A percentile compares a stretch with the other conserved stretches of the same genome.
These are phyloP conservation scores for Castanea sativa DNA, from an alignment of 306 rosid species.

Conservation along the genomic window DNA sequence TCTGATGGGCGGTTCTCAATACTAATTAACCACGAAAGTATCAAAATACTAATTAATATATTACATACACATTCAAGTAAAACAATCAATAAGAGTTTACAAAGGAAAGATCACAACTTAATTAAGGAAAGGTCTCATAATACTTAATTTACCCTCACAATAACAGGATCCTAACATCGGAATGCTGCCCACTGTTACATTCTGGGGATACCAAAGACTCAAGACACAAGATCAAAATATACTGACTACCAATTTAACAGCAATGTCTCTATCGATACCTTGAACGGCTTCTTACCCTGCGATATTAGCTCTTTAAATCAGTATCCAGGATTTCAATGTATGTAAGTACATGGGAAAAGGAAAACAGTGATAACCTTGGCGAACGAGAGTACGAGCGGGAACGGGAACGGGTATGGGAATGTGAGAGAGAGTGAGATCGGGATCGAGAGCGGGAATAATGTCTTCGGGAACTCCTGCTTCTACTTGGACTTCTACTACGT, in stretches of 20 bases:
- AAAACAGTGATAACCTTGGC: slow-evolving; percentile 54
- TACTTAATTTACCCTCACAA: background rate
- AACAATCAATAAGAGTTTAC: background rate
- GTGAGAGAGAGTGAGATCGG: slow-evolving; percentile 37
- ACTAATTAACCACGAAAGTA: background rate
- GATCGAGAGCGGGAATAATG: slow-evolving; percentile 61
- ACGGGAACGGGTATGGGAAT: slow-evolving; percentile 37
- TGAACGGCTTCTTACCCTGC: slow-evolving; percentile 69
- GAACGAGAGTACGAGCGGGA: slow-evolving; percentile 55
- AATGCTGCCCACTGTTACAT: background rate
- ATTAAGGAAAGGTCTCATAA: background rate
- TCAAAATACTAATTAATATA: background rate
- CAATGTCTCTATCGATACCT: slow-evolving; percentile 44
- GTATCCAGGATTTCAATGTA: slow-evolving; percentile 1
- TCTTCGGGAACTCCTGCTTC: slow-evolving; percentile 74
- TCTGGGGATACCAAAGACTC: slow-evolving; percentile 21
- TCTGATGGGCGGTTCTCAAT: background rate
- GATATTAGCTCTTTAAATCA: slow-evolving; percentile 31
- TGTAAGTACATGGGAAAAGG: background rate
- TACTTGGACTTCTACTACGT: slow-evolving; percentile 77
- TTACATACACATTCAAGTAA: background rate
- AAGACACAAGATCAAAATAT: background rate
- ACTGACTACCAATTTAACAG: background rate
- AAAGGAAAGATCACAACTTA: background rate
- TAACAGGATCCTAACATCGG: background rate